Evolutionary conservation across 345 rosid species (phyloP).

Genomic region (Citrus trifoliata): DNA sequence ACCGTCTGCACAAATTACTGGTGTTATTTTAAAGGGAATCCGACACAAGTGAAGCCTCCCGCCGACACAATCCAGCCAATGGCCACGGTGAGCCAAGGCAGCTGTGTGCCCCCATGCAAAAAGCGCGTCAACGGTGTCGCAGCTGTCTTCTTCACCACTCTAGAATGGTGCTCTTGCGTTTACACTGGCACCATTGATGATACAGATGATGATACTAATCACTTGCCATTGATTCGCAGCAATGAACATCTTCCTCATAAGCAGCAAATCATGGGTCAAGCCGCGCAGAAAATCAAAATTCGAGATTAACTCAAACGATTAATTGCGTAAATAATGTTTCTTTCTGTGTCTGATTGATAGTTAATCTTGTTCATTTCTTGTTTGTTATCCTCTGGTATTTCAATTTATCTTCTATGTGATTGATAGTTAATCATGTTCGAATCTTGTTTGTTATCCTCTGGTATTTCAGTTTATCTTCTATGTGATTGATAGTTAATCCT

Average conservation of each 20-base stretch:
- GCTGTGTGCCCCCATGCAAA: conserved; percentile 14
- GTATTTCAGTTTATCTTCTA: too few species aligned
- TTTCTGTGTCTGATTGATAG: too few species aligned
- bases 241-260: not conserved
- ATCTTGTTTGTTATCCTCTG: too few species aligned
- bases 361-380: too few species aligned
- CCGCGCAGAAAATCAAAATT: not conserved
- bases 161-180: conserved; percentile 39
- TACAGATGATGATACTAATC: not conserved
- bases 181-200: conserved; percentile 37
- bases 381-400: too few species aligned
- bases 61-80: not conserved
- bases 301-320: not conserved
- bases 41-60: not conserved
- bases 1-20: conserved; percentile 1
- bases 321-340: not conserved
- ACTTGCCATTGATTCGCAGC: conserved; percentile 8
- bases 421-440: too few species aligned
- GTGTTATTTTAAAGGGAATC: not conserved
- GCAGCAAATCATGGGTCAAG: not conserved
- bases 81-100: too few species aligned
- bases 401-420: too few species aligned
- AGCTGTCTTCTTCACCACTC: conserved; percentile 39
- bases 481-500: too few species aligned
- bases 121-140: conserved; percentile 32